phyloP scores from a whole-genome alignment of 176 grass and related monocot genomes.

The Puya raimondii region DNA sequence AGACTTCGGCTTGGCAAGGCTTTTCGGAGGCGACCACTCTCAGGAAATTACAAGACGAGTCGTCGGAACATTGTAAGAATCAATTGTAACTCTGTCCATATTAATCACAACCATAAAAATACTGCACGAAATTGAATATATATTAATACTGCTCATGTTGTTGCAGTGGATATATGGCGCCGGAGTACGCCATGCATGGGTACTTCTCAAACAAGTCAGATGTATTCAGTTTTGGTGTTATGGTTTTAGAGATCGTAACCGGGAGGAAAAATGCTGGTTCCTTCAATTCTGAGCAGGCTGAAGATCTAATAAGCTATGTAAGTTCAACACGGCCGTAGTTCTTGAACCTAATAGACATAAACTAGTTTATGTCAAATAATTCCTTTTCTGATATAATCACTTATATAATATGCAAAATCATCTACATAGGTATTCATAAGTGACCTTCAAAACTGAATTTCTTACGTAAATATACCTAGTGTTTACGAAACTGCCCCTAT shows the following conservation, averaged over 20 bases:
- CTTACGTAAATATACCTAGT: too few species aligned
- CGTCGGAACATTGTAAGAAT: constrained; percentile 9
- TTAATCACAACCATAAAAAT: not conserved
- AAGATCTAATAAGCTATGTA: constrained; percentile 1
- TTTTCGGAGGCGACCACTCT: not conserved
- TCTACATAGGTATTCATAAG: too few species aligned
- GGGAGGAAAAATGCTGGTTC: not conserved
- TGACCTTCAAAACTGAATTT: too few species aligned
- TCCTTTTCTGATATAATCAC: not conserved
- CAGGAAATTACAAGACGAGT: not conserved
- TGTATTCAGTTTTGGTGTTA: constrained; percentile 5
- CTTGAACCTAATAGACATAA: not conserved
- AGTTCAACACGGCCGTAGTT: not conserved
- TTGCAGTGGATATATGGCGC: constrained; percentile 19
- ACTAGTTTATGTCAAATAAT: not conserved
- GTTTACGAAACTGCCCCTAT: too few species aligned
- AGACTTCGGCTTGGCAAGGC: constrained; percentile 34
- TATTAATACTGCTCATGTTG: not conserved
- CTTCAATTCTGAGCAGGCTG: not conserved
- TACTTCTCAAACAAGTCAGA: constrained; percentile 7
- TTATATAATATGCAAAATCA: too few species aligned
- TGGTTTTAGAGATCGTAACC: constrained; percentile 9
- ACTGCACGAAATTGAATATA: not conserved
- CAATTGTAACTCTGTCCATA: not conserved
- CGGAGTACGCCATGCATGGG: constrained; percentile 1